phyloP scores from a whole-genome alignment of 2,329 filamentous ascomycete species.

The Lojkania enalia region DNA sequence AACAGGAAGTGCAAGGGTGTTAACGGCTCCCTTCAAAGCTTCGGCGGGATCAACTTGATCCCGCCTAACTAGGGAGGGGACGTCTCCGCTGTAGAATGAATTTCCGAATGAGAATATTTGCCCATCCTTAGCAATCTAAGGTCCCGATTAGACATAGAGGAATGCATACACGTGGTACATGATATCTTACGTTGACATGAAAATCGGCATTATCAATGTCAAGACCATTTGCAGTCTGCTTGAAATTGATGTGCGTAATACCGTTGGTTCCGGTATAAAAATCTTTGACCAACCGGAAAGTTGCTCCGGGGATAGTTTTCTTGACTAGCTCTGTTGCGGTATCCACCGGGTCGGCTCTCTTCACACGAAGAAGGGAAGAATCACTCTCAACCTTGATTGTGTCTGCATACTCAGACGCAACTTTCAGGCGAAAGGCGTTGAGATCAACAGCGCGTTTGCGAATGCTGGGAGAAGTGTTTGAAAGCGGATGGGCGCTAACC shows the following conservation, averaged over 20 bases:
- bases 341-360: conserved; percentile 32
- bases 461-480: background rate
- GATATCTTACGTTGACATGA: conserved; percentile 60
- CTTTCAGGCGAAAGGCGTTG: conserved; percentile 35
- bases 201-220: conserved; percentile 65
- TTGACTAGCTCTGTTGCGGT: conserved; percentile 40
- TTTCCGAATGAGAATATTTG: conserved; percentile 62
- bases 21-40: conserved; percentile 49
- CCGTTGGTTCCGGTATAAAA: conserved; percentile 60
- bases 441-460: conserved; percentile 27
- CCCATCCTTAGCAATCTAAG: conserved; percentile 58
- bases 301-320: conserved; percentile 38
- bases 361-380: conserved; percentile 21
- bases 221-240: conserved; percentile 60
- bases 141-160: too few species aligned
- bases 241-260: conserved; percentile 62
- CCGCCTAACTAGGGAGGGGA: conserved; percentile 50
- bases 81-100: conserved; percentile 51
- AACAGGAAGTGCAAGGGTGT: conserved; percentile 48
- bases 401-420: conserved; percentile 23
- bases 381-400: conserved; percentile 23
- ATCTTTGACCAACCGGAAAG: conserved; percentile 58
- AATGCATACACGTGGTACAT: too few species aligned
- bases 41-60: conserved; percentile 49
- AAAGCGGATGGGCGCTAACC: background rate